A percentile compares a stretch with the other conserved stretches of the same genome.
Evolutionary conservation across 1,284 basidiomycete species (phyloP).

Genomic region (Ustilago nuda): DNA sequence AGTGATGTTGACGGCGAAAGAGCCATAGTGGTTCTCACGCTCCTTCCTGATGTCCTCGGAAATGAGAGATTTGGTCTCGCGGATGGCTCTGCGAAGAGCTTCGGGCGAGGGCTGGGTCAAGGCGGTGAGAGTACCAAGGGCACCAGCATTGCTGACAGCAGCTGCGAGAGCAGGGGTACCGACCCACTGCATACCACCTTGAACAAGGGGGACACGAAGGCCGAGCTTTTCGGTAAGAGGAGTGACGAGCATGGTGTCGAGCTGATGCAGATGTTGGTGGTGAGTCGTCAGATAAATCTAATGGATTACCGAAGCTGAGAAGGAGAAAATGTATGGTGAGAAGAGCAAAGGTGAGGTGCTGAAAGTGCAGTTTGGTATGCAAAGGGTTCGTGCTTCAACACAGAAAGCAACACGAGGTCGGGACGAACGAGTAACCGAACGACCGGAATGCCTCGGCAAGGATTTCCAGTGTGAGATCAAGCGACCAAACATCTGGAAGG

Average conservation of each 20-base stretch:
- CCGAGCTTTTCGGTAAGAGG: conserved; percentile 69
- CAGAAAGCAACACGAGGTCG: conserved; percentile 1
- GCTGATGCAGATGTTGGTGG: neutral
- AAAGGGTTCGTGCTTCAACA: neutral
- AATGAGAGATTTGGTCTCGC: conserved; percentile 74
- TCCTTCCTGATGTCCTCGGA: conserved; percentile 47
- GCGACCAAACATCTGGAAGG: neutral
- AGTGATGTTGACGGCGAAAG: conserved; percentile 86
- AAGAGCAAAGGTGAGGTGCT: neutral
- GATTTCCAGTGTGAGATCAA: neutral
- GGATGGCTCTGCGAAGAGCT: conserved; percentile 84
- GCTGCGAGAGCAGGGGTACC: conserved; percentile 79
- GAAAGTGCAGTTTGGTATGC: neutral
- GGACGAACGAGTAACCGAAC: conserved; percentile 22
- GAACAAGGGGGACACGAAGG: conserved; percentile 67
- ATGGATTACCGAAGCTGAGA: neutral
- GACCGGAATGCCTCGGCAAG: conserved; percentile 18
- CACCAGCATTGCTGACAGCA: conserved; percentile 87
- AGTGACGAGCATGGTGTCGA: conserved; percentile 62
- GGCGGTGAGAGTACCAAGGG: conserved; percentile 87
- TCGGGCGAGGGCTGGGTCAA: conserved; percentile 86
- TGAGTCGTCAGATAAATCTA: neutral
- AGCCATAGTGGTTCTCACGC: conserved; percentile 55
- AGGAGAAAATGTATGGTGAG: neutral
- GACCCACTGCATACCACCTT: conserved; percentile 75